Conservation (phyloP, 177 flowering plant species). For the Vitis hybrid region DNA sequence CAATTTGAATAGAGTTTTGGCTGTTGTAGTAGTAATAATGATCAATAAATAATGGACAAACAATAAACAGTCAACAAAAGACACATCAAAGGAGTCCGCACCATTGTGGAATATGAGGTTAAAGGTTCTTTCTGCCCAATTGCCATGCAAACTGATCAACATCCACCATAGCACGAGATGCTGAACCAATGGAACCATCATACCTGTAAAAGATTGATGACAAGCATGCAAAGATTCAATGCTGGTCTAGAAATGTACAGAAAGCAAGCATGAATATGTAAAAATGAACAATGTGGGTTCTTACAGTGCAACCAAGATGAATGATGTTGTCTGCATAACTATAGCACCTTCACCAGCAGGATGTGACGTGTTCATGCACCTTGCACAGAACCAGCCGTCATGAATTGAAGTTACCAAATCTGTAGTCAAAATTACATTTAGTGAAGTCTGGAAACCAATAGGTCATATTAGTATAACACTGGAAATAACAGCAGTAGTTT, state of each 20-base stretch:
- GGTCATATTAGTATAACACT: neutral
- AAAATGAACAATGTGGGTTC: constrained; percentile 8
- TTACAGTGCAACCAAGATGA: constrained; percentile 78
- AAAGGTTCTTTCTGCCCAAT: constrained; percentile 55
- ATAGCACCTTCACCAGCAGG: constrained; percentile 92
- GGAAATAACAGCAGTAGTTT: neutral
- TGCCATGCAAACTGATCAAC: constrained; percentile 74
- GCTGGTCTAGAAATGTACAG: neutral
- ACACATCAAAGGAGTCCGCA: neutral
- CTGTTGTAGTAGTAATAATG: no score
- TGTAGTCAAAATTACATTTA: constrained; percentile 21
- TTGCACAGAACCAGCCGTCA: constrained; percentile 80
- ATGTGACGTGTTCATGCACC: constrained; percentile 75
- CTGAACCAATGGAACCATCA: constrained; percentile 86
- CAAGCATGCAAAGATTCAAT: neutral
- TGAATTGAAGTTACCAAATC: constrained; percentile 91
- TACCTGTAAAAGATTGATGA: constrained; percentile 44
- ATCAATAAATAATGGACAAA: no score
- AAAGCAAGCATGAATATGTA: neutral
- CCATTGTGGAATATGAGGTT: constrained; percentile 10
- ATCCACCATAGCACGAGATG: constrained; percentile 82
- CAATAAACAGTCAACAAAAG: no score
- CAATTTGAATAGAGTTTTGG: no score
- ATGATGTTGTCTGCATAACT: constrained; percentile 72
- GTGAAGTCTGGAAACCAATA: neutral